A percentile compares a stretch with the other conserved stretches of the same genome.
These are phyloP conservation scores for Spergularia azorica DNA, from an alignment of 179 eudicot genomes.

Conservation along the genomic window DNA sequence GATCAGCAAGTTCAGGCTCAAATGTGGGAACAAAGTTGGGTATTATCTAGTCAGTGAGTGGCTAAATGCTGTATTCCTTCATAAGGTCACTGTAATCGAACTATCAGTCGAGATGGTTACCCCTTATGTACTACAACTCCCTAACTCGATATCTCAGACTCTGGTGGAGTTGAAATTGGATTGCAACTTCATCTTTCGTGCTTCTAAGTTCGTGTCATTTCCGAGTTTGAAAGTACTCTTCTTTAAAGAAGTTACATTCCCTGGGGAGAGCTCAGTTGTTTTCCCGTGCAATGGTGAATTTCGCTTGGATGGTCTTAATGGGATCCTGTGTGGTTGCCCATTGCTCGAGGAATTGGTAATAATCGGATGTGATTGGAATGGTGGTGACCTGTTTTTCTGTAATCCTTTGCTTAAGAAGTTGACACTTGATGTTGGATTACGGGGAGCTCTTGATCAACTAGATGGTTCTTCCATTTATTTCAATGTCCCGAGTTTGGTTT, in stretches of 20 bases:
- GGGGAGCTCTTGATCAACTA: conserved; percentile 22
- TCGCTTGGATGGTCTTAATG: conserved; percentile 9
- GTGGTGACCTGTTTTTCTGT: conserved; percentile 12
- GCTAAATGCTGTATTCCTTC: conserved; percentile 8
- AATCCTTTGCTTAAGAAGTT: conserved; percentile 27
- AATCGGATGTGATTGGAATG: conserved; percentile 27
- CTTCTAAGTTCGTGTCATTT: conserved; percentile 14
- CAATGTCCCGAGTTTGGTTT: conserved; percentile 28
- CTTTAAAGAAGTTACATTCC: conserved; percentile 19
- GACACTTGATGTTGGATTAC: conserved; percentile 20
- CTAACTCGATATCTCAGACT: conserved; percentile 15
- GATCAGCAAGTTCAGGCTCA: conserved; percentile 25
- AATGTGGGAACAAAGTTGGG: conserved; percentile 8
- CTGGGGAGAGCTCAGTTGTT: background rate
- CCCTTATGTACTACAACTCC: conserved; percentile 9
- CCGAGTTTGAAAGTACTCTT: conserved; percentile 24
- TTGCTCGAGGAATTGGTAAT: conserved; percentile 30
- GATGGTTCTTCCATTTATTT: background rate
- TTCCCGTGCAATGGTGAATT: background rate
- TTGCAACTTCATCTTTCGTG: background rate
- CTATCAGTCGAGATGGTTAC: conserved; percentile 10
- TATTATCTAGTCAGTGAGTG: conserved; percentile 5
- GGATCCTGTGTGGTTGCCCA: conserved; percentile 23
- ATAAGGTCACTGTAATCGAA: conserved; percentile 24
- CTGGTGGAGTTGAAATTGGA: conserved; percentile 28